Percentiles rank a stretch among this genome's conserved stretches.
These are phyloP conservation scores for Monosporascus sp. DNA, from an alignment of 2,329 filamentous ascomycete genomes.

Conservation along the genomic window DNA sequence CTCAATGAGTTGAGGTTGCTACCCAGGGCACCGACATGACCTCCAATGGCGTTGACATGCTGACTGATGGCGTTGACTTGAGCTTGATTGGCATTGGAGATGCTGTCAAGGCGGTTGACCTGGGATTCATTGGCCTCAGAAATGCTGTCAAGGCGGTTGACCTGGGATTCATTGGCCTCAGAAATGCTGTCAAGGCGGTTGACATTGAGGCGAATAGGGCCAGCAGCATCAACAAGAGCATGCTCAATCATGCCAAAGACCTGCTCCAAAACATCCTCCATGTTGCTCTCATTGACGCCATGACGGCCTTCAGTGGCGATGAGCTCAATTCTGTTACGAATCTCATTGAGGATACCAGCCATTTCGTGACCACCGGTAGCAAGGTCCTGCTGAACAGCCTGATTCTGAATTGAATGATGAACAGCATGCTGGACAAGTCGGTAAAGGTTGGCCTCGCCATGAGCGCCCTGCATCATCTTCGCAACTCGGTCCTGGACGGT, in stretches of 20 bases:
- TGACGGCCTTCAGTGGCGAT: constrained; percentile 30
- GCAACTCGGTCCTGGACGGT: constrained; percentile 17
- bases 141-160: constrained; percentile 1
- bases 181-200: constrained; percentile 3
- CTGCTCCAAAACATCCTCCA: constrained; percentile 16
- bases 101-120: constrained; percentile 1
- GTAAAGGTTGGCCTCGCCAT: constrained; percentile 20
- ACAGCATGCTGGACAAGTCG: constrained; percentile 23
- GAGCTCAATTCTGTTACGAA: constrained; percentile 25
- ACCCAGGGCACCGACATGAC: constrained; percentile 19
- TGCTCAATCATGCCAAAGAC: constrained; percentile 19
- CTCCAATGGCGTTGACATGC: constrained; percentile 21
- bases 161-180: too few relatives aligned
- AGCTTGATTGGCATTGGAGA: background rate
- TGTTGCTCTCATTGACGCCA: constrained; percentile 8
- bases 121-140: too few relatives aligned
- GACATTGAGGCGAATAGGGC: constrained; percentile 9
- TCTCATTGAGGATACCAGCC: constrained; percentile 9
- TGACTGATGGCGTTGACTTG: constrained; percentile 21
- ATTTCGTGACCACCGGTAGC: constrained; percentile 10
- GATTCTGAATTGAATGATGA: constrained; percentile 28
- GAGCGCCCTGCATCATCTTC: constrained; percentile 19
- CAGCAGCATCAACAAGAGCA: constrained; percentile 12
- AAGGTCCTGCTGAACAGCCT: constrained; percentile 40
- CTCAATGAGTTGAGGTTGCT: constrained; percentile 21